These are phyloP conservation scores for Irpex sp. DNA, from an alignment of 1,284 basidiomycete genomes.

Conservation along the genomic window DNA sequence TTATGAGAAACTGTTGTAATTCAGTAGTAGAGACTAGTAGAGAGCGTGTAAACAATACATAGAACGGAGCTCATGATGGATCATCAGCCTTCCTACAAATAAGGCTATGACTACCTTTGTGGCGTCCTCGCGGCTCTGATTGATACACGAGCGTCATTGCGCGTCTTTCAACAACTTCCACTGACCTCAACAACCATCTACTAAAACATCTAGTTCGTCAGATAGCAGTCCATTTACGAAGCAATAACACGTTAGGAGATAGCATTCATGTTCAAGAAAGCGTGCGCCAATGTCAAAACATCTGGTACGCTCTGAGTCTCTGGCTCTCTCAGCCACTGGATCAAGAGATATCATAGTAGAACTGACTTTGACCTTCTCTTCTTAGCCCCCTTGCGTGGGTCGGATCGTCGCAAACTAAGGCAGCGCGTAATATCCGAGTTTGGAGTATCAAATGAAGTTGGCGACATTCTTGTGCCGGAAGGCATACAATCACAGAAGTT, in stretches of 20 bases:
- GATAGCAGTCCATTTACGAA: no score
- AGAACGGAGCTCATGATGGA: neutral
- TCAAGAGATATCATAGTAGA: no score
- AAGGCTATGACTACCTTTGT: neutral
- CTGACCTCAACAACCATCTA: neutral
- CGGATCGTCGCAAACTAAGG: conserved; percentile 66
- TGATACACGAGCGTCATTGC: no score
- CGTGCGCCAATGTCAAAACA: conserved; percentile 61
- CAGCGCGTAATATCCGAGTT: conserved; percentile 52
- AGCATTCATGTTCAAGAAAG: conserved; percentile 72
- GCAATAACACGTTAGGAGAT: neutral
- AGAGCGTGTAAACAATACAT: neutral
- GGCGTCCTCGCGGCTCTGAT: neutral
- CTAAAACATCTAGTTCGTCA: no score
- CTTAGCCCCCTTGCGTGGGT: conserved; percentile 61
- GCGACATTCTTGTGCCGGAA: conserved; percentile 64
- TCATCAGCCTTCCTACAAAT: neutral
- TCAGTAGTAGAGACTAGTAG: neutral
- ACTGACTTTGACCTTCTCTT: neutral
- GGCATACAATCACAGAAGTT: conserved; percentile 66
- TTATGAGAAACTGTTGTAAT: no score
- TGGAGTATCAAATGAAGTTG: conserved; percentile 47
- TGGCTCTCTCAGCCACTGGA: neutral
- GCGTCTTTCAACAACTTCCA: neutral
- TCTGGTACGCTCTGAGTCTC: conserved; percentile 36